Percentiles rank a stretch among this genome's conserved stretches.
These are phyloP conservation scores for Malania oleifera DNA, from an alignment of 164 flowering plant species.

Conservation along the genomic window DNA sequence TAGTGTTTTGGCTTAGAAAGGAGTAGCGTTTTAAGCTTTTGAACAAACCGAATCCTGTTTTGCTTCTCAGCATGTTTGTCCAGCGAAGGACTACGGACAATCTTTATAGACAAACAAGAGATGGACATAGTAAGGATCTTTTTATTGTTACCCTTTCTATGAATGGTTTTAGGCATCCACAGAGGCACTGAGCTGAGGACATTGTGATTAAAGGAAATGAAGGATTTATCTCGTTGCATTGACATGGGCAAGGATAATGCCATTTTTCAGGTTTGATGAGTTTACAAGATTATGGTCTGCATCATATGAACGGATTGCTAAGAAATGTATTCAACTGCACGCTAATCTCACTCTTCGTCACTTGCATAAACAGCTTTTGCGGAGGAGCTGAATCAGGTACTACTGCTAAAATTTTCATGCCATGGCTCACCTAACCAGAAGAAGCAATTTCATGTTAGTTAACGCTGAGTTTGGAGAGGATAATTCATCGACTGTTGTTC, in stretches of 20 bases:
- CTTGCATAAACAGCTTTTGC: too few species aligned
- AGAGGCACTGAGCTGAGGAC: not conserved
- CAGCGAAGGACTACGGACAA: constrained; percentile 46
- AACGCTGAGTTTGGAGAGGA: too few species aligned
- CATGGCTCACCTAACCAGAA: too few species aligned
- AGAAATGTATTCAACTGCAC: too few species aligned
- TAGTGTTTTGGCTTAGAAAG: constrained; percentile 85
- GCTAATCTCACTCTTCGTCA: too few species aligned
- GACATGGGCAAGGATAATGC: not conserved
- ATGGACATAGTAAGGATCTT: not conserved
- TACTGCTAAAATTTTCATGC: too few species aligned
- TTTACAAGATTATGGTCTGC: too few species aligned
- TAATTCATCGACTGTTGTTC: too few species aligned
- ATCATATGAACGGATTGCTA: too few species aligned
- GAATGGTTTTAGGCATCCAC: not conserved
- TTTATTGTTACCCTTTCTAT: not conserved
- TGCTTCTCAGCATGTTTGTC: constrained; percentile 64
- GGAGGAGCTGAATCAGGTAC: too few species aligned
- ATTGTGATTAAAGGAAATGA: not conserved
- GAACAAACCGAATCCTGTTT: constrained; percentile 73
- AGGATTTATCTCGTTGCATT: not conserved
- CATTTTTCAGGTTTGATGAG: not conserved
- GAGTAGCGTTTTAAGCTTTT: constrained; percentile 73
- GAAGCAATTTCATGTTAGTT: too few species aligned
- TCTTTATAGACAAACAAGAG: constrained; percentile 31